Percentiles rank a stretch among this genome's conserved stretches.
Evolutionary conservation across 139 green algal genomes (phyloP).

Genomic region (Picochlorum costavermella): DNA sequence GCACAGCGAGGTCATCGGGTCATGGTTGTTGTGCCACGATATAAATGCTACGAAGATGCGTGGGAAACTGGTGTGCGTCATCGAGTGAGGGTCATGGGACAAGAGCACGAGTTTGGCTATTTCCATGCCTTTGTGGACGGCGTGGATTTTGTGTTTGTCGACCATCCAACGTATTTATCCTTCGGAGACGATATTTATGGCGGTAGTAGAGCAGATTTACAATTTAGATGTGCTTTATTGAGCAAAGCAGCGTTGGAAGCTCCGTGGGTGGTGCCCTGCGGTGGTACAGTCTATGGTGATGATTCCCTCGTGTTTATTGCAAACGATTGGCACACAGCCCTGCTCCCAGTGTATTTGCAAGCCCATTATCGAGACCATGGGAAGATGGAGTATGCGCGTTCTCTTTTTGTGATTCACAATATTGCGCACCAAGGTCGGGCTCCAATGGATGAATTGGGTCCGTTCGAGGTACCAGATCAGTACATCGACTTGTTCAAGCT

Average conservation of each 20-base stretch:
- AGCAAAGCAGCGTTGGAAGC: slow-evolving; percentile 76
- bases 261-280: slow-evolving; percentile 78
- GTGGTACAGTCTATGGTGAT: slow-evolving; percentile 73
- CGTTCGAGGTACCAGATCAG: slow-evolving; percentile 70
- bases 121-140: slow-evolving; percentile 73
- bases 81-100: slow-evolving; percentile 49
- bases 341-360: slow-evolving; percentile 88
- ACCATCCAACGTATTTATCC: slow-evolving; percentile 70
- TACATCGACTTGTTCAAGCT: slow-evolving; percentile 58
- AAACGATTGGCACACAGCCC: slow-evolving; percentile 90
- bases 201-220: slow-evolving; percentile 54
- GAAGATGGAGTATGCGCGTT: slow-evolving; percentile 81
- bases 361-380: slow-evolving; percentile 94
- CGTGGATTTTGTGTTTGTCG: slow-evolving; percentile 89
- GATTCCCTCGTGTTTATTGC: slow-evolving; percentile 81
- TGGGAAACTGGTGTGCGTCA: slow-evolving; percentile 66
- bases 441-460: slow-evolving; percentile 70
- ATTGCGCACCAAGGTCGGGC: slow-evolving; percentile 88
- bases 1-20: slow-evolving; percentile 71
- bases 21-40: slow-evolving; percentile 80
- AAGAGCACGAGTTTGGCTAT: slow-evolving; percentile 66
- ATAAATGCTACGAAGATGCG: slow-evolving; percentile 58
- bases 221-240: slow-evolving; percentile 71
- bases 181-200: slow-evolving; percentile 67
- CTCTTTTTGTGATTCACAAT: slow-evolving; percentile 84